Evolutionary conservation across 352 stramenopile genomes (phyloP).

Genomic region (Phytophthora pseudosyringae): DNA sequence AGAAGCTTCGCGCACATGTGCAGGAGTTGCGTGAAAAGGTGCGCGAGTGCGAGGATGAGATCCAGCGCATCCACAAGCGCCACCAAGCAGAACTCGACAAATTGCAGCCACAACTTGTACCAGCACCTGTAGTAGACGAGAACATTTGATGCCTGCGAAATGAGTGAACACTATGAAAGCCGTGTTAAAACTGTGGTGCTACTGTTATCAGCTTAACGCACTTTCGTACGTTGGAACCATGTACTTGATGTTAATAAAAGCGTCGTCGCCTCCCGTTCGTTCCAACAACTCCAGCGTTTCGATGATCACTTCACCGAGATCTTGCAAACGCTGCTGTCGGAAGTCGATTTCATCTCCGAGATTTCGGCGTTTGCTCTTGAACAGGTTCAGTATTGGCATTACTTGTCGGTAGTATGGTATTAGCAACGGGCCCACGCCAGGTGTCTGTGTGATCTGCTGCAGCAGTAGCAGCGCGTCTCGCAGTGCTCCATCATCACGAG

Average conservation of each 20-base stretch:
- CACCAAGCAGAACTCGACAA: conserved; percentile 51
- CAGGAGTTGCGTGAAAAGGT: conserved; percentile 71
- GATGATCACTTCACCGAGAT: conserved; percentile 86
- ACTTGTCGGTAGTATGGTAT: conserved; percentile 94
- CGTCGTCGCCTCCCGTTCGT: conserved; percentile 82
- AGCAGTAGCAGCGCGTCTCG: conserved; percentile 65
- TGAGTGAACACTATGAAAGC: conserved; percentile 17
- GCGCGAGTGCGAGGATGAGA: conserved; percentile 84
- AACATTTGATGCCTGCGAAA: conserved; percentile 13
- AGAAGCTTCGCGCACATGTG: conserved; percentile 65
- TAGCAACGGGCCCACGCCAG: conserved; percentile 78
- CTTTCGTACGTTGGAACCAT: conserved; percentile 95
- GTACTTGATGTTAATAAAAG: conserved; percentile 97
- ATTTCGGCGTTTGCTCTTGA: conserved; percentile 91
- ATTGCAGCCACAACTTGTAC: conserved; percentile 32
- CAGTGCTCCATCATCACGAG: conserved; percentile 57
- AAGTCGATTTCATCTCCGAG: conserved; percentile 93
- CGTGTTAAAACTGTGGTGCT: neutral
- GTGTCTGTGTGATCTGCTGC: conserved; percentile 58
- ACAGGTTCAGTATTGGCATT: conserved; percentile 90
- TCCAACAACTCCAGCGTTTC: conserved; percentile 92
- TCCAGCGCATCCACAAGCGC: conserved; percentile 72
- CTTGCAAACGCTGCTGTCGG: conserved; percentile 75
- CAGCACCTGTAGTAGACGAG: conserved; percentile 33
- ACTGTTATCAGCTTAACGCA: conserved; percentile 21